Evolutionary conservation across 2,329 filamentous ascomycete genomes (phyloP).

Genomic region (Fusarium sp.): DNA sequence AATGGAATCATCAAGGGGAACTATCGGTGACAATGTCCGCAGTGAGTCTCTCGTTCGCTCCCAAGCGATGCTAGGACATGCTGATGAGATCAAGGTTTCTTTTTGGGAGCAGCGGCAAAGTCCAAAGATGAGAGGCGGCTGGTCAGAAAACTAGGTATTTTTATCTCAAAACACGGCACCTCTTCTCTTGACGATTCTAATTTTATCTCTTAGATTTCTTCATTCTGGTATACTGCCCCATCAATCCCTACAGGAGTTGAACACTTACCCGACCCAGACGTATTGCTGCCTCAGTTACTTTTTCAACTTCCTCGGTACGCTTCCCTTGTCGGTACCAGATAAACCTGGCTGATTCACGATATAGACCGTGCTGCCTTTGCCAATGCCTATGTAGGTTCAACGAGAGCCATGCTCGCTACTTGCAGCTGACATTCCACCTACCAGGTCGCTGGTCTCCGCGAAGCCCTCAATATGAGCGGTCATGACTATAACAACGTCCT

Average conservation of each 20-base stretch:
- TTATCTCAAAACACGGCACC: no score
- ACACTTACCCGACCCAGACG: conserved; percentile 29
- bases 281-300: conserved; percentile 50
- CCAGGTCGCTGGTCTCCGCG: conserved; percentile 54
- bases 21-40: conserved; percentile 5
- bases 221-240: conserved; percentile 37
- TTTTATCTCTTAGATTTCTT: conserved; percentile 43
- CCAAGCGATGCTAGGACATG: fast-evolving
- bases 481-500: conserved; percentile 48
- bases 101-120: conserved; percentile 20
- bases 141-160: conserved; percentile 44
- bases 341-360: background rate
- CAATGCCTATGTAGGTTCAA: conserved; percentile 53
- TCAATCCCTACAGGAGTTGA: fast-evolving
- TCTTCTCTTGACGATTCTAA: no score
- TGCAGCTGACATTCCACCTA: background rate
- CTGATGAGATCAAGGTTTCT: background rate
- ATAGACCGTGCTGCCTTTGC: conserved; percentile 40
- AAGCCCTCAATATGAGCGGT: conserved; percentile 55
- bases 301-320: conserved; percentile 51
- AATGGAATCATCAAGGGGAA: background rate
- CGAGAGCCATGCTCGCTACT: fast-evolving
- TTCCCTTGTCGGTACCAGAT: background rate
- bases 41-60: background rate
- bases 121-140: conserved; percentile 43